Evolutionary conservation across 2,329 filamentous ascomycete genomes (phyloP).

Genomic region (Alternaria sp.): DNA sequence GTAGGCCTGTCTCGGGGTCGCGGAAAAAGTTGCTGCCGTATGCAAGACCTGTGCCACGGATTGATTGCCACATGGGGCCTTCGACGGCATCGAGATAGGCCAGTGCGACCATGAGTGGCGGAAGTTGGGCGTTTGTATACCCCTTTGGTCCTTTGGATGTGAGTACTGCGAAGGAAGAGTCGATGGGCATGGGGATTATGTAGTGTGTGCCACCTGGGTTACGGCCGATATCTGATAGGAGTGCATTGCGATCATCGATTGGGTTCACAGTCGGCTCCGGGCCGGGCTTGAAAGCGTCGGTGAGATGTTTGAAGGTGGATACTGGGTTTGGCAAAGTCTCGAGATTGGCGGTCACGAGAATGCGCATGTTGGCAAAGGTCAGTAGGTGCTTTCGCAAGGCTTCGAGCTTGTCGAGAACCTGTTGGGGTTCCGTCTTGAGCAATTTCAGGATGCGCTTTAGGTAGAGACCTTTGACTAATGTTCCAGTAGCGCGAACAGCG

Average conservation of each 20-base stretch:
- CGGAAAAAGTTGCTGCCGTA: slow-evolving; percentile 86
- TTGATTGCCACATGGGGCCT: slow-evolving; percentile 91
- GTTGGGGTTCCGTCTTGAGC: slow-evolving; percentile 77
- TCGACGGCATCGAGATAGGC: slow-evolving; percentile 94
- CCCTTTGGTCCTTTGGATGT: slow-evolving; percentile 77
- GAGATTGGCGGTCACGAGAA: slow-evolving; percentile 85
- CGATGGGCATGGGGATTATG: slow-evolving; percentile 89
- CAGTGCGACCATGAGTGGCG: slow-evolving; percentile 85
- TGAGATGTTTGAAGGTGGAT: slow-evolving; percentile 75
- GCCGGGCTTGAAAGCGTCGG: slow-evolving; percentile 59
- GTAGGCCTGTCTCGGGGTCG: slow-evolving; percentile 78
- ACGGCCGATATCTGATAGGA: slow-evolving; percentile 79
- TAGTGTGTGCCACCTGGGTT: slow-evolving; percentile 78
- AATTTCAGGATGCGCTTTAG: slow-evolving; percentile 85
- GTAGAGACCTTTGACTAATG: slow-evolving; percentile 86
- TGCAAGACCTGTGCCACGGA: slow-evolving; percentile 91
- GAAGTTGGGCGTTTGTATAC: slow-evolving; percentile 79
- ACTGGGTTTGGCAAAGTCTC: slow-evolving; percentile 78
- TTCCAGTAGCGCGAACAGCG: slow-evolving; percentile 78
- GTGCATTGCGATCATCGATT: slow-evolving; percentile 72
- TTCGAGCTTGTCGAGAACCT: slow-evolving; percentile 80
- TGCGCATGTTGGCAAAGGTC: slow-evolving; percentile 83
- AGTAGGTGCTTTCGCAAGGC: slow-evolving; percentile 79
- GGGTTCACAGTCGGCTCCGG: slow-evolving; percentile 68
- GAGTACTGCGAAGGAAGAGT: slow-evolving; percentile 87